These are phyloP conservation scores for Tagetes patula DNA, from an alignment of 129 eudicot genomes.

Conservation along the genomic window DNA sequence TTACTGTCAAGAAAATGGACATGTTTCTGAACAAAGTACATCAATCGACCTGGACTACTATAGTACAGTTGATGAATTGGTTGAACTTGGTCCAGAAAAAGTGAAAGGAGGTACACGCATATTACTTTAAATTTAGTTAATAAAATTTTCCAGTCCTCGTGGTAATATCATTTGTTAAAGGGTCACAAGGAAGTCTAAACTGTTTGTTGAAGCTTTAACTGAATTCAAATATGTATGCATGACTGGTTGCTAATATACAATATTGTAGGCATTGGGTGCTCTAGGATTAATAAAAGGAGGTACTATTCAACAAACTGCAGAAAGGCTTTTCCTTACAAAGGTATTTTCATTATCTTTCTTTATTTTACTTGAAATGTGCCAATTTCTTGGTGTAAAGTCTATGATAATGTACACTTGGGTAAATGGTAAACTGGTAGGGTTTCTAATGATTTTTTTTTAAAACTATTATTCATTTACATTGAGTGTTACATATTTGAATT, in stretches of 20 bases:
- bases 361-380: not conserved
- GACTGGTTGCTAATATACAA: conserved; percentile 7
- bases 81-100: conserved; percentile 83
- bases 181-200: not conserved
- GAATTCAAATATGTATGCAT: not conserved
- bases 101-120: conserved; percentile 72
- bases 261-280: conserved; percentile 76
- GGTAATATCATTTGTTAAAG: not conserved
- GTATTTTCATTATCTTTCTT: conserved; percentile 34
- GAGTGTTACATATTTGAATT: too few species aligned
- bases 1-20: conserved; percentile 73
- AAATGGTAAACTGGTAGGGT: not conserved
- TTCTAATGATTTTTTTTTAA: not conserved
- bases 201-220: not conserved
- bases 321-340: conserved; percentile 96
- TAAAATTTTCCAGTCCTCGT: not conserved
- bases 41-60: conserved; percentile 82
- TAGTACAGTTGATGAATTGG: conserved; percentile 75
- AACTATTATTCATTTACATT: conserved; percentile 27
- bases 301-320: conserved; percentile 94
- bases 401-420: not conserved
- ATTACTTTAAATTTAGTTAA: not conserved
- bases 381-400: not conserved
- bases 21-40: conserved; percentile 40
- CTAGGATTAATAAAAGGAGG: conserved; percentile 96